A percentile compares a stretch with the other conserved stretches of the same genome.
These are phyloP conservation scores for Claviceps capensis DNA, from an alignment of 2,329 filamentous ascomycete species.

Conservation along the genomic window DNA sequence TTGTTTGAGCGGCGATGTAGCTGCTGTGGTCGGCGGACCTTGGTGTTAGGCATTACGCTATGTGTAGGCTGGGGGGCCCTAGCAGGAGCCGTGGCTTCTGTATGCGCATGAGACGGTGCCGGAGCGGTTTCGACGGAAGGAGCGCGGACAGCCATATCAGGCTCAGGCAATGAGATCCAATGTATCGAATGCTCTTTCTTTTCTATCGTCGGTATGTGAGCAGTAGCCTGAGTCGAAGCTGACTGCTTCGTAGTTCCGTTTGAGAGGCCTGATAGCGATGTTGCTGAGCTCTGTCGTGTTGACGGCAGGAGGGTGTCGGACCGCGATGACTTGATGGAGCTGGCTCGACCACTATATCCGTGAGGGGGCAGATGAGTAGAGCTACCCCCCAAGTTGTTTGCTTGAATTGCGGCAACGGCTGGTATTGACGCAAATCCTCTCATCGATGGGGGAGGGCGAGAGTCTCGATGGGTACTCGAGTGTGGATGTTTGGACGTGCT, in stretches of 20 bases:
- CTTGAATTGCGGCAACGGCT: conserved; percentile 1
- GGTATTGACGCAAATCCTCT: conserved; percentile 16
- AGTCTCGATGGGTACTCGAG: conserved; percentile 9
- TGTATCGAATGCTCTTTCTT: conserved; percentile 5
- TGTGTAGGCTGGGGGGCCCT: neutral
- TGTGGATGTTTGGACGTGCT: conserved; percentile 7
- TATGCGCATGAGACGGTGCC: neutral
- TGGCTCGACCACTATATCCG: neutral
- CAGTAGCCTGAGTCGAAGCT: conserved; percentile 7
- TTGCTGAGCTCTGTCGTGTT: conserved; percentile 11
- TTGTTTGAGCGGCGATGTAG: conserved; percentile 9
- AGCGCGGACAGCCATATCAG: neutral
- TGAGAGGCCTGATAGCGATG: conserved; percentile 11
- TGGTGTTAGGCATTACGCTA: neutral
- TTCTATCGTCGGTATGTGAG: conserved; percentile 1
- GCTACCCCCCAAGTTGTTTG: neutral
- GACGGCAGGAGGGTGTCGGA: conserved; percentile 1
- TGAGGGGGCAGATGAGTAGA: neutral
- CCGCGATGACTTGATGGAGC: conserved; percentile 1
- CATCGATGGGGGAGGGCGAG: conserved; percentile 18
- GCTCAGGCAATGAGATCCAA: conserved; percentile 3
- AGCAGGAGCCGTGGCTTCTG: neutral
- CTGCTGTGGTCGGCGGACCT: neutral
- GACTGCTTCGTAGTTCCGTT: conserved; percentile 5
- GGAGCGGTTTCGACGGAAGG: neutral